A percentile compares a stretch with the other conserved stretches of the same genome.
These are phyloP conservation scores for Nigrospora osmanthi DNA, from an alignment of 2,329 filamentous ascomycete genomes.

Conservation along the genomic window DNA sequence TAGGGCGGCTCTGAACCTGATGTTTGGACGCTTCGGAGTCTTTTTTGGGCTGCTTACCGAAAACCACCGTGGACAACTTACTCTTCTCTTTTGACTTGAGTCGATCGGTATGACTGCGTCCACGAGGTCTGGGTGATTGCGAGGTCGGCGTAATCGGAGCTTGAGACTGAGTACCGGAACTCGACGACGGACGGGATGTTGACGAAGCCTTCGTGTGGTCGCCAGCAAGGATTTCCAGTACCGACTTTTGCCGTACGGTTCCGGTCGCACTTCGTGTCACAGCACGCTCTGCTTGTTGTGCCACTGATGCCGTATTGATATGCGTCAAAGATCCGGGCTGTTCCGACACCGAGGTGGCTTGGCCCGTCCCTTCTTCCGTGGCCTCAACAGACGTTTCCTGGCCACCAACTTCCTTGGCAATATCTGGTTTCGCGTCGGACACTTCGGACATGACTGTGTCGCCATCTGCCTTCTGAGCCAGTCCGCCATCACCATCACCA, in stretches of 20 bases:
- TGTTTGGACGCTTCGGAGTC: conserved; percentile 34
- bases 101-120: conserved; percentile 32
- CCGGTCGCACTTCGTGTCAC: conserved; percentile 7
- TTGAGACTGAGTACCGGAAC: conserved; percentile 9
- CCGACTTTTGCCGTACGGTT: conserved; percentile 20
- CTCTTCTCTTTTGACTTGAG: conserved; percentile 52
- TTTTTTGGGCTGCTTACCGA: conserved; percentile 57
- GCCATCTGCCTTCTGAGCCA: neutral
- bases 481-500: no score
- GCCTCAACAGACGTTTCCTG: no score
- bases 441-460: neutral
- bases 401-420: no score
- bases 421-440: neutral
- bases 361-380: no score
- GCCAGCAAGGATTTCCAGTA: conserved; percentile 20
- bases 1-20: conserved; percentile 30
- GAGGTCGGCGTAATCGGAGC: conserved; percentile 19
- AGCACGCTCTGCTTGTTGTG: neutral
- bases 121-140: conserved; percentile 15
- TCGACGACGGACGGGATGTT: neutral
- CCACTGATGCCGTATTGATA: no score
- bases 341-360: no score
- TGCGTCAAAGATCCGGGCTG: no score
- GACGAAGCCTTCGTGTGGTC: neutral
- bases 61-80: conserved; percentile 68